Evolutionary conservation across 495 filamentous ascomycete genomes (phyloP).

Genomic region (Aspergillus incahuasiensis): DNA sequence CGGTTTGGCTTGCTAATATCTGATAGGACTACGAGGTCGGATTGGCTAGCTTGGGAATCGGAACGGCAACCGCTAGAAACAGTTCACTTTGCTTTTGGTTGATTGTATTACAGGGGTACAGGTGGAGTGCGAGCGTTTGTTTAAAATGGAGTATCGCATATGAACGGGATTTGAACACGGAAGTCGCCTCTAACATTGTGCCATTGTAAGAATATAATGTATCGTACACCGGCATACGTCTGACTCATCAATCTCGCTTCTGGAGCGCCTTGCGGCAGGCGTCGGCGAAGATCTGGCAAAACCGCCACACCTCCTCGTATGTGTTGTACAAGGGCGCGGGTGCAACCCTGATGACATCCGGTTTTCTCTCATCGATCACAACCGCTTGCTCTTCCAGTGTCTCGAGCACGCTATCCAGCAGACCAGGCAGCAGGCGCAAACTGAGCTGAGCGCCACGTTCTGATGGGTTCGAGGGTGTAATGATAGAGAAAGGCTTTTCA

Average conservation of each 20-base stretch:
- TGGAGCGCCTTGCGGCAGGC: constrained; percentile 35
- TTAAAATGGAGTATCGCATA: no score
- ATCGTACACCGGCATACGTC: neutral
- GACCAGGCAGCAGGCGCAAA: constrained; percentile 58
- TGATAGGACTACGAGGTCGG: constrained; percentile 78
- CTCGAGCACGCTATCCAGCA: constrained; percentile 67
- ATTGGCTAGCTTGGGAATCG: constrained; percentile 94
- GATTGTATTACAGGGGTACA: no score
- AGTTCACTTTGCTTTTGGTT: constrained; percentile 50
- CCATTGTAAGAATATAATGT: neutral
- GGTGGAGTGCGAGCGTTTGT: no score
- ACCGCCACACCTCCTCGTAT: constrained; percentile 73
- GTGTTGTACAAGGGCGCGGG: constrained; percentile 88
- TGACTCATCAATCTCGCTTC: constrained; percentile 7
- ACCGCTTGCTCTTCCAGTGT: constrained; percentile 64
- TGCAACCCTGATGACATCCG: constrained; percentile 88
- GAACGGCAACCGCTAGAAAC: constrained; percentile 71
- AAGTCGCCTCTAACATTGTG: neutral
- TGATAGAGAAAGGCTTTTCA: constrained; percentile 60
- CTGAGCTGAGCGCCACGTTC: constrained; percentile 87
- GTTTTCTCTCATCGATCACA: constrained; percentile 83
- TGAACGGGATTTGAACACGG: neutral
- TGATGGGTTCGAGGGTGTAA: constrained; percentile 70
- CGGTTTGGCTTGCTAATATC: constrained; percentile 13
- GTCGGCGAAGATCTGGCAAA: constrained; percentile 52